Evolutionary conservation across 1,284 basidiomycete species (phyloP).

Genomic region (Sanghuangporus weigelae): DNA sequence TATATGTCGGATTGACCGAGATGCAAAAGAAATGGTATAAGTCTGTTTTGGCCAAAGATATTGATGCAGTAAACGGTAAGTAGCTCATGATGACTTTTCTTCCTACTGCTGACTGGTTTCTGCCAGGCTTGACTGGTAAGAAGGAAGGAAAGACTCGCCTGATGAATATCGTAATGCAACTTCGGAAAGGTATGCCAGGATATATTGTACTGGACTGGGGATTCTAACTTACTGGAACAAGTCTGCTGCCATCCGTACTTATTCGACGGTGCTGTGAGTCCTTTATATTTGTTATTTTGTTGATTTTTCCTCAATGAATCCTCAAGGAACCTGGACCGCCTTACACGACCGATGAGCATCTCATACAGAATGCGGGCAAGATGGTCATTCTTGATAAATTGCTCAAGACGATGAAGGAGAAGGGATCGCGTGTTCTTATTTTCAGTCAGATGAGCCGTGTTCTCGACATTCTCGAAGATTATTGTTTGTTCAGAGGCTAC

Average conservation of each 20-base stretch:
- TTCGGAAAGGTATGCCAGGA: slow-evolving; percentile 48
- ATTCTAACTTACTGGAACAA: slow-evolving; percentile 1
- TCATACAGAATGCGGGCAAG: slow-evolving; percentile 93
- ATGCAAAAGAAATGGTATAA: slow-evolving; percentile 99
- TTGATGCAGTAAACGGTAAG: slow-evolving; percentile 93
- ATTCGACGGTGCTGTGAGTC: slow-evolving; percentile 78
- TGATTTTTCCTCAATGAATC: not conserved
- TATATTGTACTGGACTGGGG: not conserved
- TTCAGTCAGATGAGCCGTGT: slow-evolving; percentile 98
- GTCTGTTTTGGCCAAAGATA: slow-evolving; percentile 95
- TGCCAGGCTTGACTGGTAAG: slow-evolving; percentile 79
- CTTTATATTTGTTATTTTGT: not conserved
- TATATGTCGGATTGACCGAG: slow-evolving; percentile 95
- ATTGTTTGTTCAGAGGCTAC: slow-evolving; percentile 89
- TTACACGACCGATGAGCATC: slow-evolving; percentile 97
- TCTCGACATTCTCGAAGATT: slow-evolving; percentile 95
- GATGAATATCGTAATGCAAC: slow-evolving; percentile 99
- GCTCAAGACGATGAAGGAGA: slow-evolving; percentile 81
- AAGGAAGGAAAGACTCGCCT: slow-evolving; percentile 98
- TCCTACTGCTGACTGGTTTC: not conserved
- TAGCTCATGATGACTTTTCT: not conserved
- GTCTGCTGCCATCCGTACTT: slow-evolving; percentile 83
- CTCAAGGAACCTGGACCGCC: slow-evolving; percentile 90
- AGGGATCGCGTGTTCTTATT: slow-evolving; percentile 93
- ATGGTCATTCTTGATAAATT: slow-evolving; percentile 98